Base-by-base conservation (phyloP, 192 early-diverging fungal species). In the Neocallimastix lanati region DNA sequence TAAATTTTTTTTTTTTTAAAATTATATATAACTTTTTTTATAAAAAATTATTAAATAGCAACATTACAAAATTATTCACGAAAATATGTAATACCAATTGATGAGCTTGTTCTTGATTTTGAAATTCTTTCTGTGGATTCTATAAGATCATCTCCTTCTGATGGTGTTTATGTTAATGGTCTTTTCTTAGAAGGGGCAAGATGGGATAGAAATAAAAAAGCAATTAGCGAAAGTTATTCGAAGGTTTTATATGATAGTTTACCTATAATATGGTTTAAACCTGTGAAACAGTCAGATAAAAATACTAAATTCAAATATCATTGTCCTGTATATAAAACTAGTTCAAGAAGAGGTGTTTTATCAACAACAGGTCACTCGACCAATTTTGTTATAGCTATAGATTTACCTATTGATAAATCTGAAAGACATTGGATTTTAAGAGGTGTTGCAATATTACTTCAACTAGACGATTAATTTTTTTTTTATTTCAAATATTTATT, bases 281-380 rank as follows among this genome's bases (percentile, higher is more conserved):
- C 80, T 79, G 16, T 79, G 16, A 30, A 21, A 3, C 33, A 27
- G 11, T 12, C 40, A 25, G 25, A n/a, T 16, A 79, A 29, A 25
- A 35, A 29, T 81, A 29, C 29, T 58, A 83, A 50, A 16, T 58
- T 28, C 50, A 27, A 81, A 1, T 29, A 83, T 29, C 25, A 77
- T 76, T 85, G 84, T 78, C 89, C 89, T 13, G 84, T 90, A 28
- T 90, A 90, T 85, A 90, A 90, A 79, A 90, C 89, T 21, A 85
- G 86, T 15, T 88, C 89, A 28, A 80, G 89, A 5, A 88, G 88
- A 27, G 89, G 89, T 21, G 88, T 87, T 6, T 83, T 90, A 35
- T 86, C 87, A 21, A 89, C 89, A 27, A 90, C 89, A 29, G 89
- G 89, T 14, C 89, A 90, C 38, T 90, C 89, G 11, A 87, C 88